Percentiles rank a stretch among this genome's conserved stretches.
Evolutionary conservation across 176 grass and related monocot genomes (phyloP).

Genomic region (Dactylis glomerata): DNA sequence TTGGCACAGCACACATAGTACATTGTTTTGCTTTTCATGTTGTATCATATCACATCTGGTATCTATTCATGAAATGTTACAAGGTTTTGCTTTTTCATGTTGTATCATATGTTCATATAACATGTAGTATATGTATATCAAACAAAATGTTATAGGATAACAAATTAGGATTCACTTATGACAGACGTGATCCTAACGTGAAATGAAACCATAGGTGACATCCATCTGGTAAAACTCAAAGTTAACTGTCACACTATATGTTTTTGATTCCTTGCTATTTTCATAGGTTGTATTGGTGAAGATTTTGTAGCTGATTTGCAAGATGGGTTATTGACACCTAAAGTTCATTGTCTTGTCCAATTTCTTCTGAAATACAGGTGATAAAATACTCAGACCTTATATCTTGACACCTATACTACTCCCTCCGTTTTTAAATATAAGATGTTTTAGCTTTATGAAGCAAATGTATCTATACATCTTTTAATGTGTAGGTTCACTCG

Average conservation of each 20-base stretch:
- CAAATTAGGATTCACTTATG: not conserved
- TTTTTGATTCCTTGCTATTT: slow-evolving; percentile 24
- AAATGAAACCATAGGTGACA: not conserved
- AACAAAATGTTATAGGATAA: not conserved
- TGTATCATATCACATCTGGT: not conserved
- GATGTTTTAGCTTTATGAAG: too few relatives aligned
- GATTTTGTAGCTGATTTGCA: slow-evolving; percentile 39
- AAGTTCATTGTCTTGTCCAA: slow-evolving; percentile 63
- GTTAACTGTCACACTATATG: not conserved
- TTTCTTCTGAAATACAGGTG: slow-evolving; percentile 67
- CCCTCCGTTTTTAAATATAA: too few relatives aligned
- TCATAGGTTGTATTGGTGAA: slow-evolving; percentile 47
- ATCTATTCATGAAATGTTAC: not conserved
- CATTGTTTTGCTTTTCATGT: not conserved
- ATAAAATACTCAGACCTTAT: not conserved
- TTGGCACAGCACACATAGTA: not conserved
- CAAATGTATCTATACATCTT: too few relatives aligned
- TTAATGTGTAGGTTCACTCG: too few relatives aligned
- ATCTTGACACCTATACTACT: too few relatives aligned
- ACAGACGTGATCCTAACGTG: not conserved
- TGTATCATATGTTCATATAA: not conserved
- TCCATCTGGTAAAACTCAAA: slow-evolving; percentile 6
- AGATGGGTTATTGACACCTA: slow-evolving; percentile 53
- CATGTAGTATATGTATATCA: not conserved
- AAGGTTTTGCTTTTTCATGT: not conserved